A percentile compares a stretch with the other conserved stretches of the same genome.
Conservation (phyloP, 768 basidiomycete species). For the Rubroboletus pulcherrimus region DNA sequence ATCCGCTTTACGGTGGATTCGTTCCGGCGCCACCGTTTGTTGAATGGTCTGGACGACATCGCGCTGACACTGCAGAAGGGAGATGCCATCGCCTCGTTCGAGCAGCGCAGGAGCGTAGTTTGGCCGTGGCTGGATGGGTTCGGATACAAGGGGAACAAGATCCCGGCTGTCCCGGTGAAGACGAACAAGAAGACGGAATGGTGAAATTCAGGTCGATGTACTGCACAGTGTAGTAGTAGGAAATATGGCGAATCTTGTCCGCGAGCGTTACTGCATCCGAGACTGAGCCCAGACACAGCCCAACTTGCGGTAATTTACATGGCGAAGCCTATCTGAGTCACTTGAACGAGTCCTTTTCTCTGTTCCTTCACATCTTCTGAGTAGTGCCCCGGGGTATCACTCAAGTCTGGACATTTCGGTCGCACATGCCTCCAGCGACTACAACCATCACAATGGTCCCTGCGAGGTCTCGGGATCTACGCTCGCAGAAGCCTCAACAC, state of each 20-base stretch:
- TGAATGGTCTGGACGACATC: conserved; percentile 97
- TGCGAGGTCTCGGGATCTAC: conserved; percentile 11
- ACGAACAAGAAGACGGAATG: conserved; percentile 62
- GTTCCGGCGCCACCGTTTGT: conserved; percentile 88
- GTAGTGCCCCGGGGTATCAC: neutral
- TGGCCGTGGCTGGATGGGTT: conserved; percentile 99
- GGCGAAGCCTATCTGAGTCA: neutral
- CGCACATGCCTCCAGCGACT: conserved; percentile 16
- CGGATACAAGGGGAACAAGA: conserved; percentile 79
- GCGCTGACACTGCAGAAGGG: conserved; percentile 86
- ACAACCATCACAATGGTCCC: conserved; percentile 11
- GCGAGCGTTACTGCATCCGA: conserved; percentile 17
- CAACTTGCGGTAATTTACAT: conserved; percentile 4
- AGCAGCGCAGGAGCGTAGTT: conserved; percentile 64
- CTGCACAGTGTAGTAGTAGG: neutral
- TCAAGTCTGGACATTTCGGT: neutral
- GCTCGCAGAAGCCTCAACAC: conserved; percentile 13
- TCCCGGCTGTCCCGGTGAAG: conserved; percentile 48
- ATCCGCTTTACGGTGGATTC: conserved; percentile 81
- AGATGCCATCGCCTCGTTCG: conserved; percentile 71
- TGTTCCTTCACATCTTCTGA: neutral
- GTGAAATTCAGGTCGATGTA: conserved; percentile 36
- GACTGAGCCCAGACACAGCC: conserved; percentile 7
- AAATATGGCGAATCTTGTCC: conserved; percentile 4
- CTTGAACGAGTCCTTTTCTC: neutral